Conservation (phyloP, 1,284 basidiomycete genomes). For the Ustilago xerochloae region DNA sequence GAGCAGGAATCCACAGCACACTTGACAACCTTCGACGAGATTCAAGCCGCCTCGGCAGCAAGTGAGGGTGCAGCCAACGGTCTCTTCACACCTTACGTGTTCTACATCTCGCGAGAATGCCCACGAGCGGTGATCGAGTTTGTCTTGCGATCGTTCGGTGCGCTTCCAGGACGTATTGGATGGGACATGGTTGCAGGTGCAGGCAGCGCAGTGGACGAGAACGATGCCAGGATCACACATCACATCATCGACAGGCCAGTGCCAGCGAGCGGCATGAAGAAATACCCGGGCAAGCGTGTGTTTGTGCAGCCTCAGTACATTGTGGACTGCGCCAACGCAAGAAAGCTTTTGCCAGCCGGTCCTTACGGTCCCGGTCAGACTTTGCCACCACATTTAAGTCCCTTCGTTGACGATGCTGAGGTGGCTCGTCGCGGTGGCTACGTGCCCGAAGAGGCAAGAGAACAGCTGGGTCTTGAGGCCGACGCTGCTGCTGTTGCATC, state of each 20-base stretch:
- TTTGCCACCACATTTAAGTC: constrained; percentile 94
- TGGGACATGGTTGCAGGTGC: constrained; percentile 84
- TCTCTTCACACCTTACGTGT: constrained; percentile 87
- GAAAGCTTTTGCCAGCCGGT: constrained; percentile 85
- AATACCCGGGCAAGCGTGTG: constrained; percentile 74
- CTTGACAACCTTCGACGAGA: constrained; percentile 82
- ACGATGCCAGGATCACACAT: constrained; percentile 83
- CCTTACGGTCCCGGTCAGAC: constrained; percentile 86
- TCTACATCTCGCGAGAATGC: constrained; percentile 94
- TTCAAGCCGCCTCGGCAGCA: constrained; percentile 51
- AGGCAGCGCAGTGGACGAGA: constrained; percentile 80
- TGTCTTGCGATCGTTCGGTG: constrained; percentile 87
- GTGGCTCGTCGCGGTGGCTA: constrained; percentile 69
- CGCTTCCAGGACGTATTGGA: constrained; percentile 77
- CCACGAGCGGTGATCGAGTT: constrained; percentile 95
- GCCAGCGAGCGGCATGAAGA: constrained; percentile 54
- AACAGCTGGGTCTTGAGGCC: constrained; percentile 70
- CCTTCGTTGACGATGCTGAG: constrained; percentile 84
- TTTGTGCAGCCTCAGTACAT: constrained; percentile 99
- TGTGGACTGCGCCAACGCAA: constrained; percentile 91
- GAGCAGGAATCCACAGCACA: constrained; percentile 68
- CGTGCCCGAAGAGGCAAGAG: constrained; percentile 69
- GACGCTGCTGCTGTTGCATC: constrained; percentile 75
- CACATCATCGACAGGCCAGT: constrained; percentile 91
- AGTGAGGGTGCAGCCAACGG: constrained; percentile 42